phyloP scores from a whole-genome alignment of 2,329 filamentous ascomycete species.

The Ophioceras dolichostomum region DNA sequence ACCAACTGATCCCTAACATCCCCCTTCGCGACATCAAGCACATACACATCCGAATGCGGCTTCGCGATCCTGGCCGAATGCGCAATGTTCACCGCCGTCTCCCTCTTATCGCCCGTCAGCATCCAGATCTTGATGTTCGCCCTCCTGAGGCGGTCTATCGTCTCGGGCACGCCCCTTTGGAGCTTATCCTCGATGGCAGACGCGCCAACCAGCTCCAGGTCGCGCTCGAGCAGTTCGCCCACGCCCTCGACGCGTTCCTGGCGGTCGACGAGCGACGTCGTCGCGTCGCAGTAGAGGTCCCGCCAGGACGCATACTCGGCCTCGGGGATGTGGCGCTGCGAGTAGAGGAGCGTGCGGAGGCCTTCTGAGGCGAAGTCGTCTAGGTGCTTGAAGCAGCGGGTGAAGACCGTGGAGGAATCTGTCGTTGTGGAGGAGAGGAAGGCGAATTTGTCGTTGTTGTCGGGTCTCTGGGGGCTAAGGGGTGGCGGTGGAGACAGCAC shows the following conservation, averaged over 20 bases:
- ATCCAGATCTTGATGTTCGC: conserved; percentile 96
- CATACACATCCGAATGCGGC: conserved; percentile 60
- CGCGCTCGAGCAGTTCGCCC: conserved; percentile 69
- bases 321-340: conserved; percentile 65
- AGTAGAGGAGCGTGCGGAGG: conserved; percentile 74
- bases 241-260: conserved; percentile 70
- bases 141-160: conserved; percentile 77
- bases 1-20: conserved; percentile 50
- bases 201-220: conserved; percentile 71
- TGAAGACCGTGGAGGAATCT: conserved; percentile 58
- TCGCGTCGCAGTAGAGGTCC: conserved; percentile 63
- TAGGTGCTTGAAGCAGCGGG: conserved; percentile 79
- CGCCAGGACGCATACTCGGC: conserved; percentile 69
- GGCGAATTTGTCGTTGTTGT: conserved; percentile 10
- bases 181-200: conserved; percentile 93
- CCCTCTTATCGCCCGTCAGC: conserved; percentile 86
- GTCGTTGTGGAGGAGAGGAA: conserved; percentile 20
- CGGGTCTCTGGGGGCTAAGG: conserved; percentile 2
- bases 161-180: conserved; percentile 79
- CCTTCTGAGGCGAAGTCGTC: conserved; percentile 84
- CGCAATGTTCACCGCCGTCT: conserved; percentile 86
- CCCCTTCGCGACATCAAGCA: conserved; percentile 54
- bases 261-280: conserved; percentile 70
- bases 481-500: neutral
- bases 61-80: conserved; percentile 72